A percentile compares a stretch with the other conserved stretches of the same genome.
Evolutionary conservation across 2,329 filamentous ascomycete genomes (phyloP).

Genomic region (Remersonia thermophila): DNA sequence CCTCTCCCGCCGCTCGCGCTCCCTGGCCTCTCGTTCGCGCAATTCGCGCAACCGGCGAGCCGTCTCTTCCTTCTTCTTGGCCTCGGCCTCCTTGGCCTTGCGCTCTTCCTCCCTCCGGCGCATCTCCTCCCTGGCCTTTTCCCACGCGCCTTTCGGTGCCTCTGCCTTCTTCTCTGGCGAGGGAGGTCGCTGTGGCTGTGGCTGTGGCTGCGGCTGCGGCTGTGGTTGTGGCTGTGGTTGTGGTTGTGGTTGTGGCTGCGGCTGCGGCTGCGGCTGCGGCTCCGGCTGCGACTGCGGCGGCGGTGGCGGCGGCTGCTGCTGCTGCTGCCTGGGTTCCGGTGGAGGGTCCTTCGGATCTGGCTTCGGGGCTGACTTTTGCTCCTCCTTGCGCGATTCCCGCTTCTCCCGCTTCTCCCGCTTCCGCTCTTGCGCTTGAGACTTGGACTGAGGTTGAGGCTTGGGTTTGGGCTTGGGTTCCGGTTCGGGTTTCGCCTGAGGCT

Average conservation of each 20-base stretch:
- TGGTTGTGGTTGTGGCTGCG: conserved; percentile 10
- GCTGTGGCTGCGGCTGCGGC: conserved; percentile 7
- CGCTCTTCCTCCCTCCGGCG: conserved; percentile 51
- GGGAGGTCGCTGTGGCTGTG: conserved; percentile 16
- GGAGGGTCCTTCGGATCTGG: too few relatives aligned
- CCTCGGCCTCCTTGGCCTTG: conserved; percentile 45
- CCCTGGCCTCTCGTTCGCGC: conserved; percentile 28
- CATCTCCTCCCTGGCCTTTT: conserved; percentile 57
- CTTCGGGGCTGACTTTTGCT: too few relatives aligned
- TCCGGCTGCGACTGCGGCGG: conserved; percentile 5
- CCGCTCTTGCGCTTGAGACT: conserved; percentile 10
- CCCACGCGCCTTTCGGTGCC: conserved; percentile 44
- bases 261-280: conserved; percentile 8
- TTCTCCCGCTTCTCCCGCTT: conserved; percentile 5
- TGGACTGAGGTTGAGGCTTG: conserved; percentile 17
- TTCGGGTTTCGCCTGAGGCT: conserved; percentile 15
- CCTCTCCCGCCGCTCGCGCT: conserved; percentile 27
- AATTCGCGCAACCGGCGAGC: conserved; percentile 27
- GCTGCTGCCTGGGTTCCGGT: conserved; percentile 11
- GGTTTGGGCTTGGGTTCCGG: conserved; percentile 16
- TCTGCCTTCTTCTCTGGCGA: conserved; percentile 18
- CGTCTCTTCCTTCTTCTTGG: conserved; percentile 42
- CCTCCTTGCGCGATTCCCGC: conserved; percentile 2
- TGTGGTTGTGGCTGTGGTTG: conserved; percentile 10
- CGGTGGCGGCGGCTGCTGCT: conserved; percentile 3